Evolutionary conservation across 2,329 filamentous ascomycete species (phyloP).

Genomic region (Pseudocercospora macadamiae): DNA sequence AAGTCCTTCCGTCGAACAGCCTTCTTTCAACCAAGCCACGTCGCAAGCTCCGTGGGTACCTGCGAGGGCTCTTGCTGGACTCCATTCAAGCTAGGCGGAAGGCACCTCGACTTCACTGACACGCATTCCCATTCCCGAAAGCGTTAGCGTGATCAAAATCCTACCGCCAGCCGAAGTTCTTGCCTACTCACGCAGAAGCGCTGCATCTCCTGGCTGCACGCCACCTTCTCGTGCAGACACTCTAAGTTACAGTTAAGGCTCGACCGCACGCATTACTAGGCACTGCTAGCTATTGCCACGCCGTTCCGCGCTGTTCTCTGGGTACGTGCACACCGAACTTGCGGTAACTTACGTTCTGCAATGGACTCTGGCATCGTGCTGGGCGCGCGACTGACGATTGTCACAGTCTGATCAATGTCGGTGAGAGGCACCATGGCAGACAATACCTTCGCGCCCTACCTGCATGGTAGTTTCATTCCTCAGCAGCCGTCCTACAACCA

Average conservation of each 20-base stretch:
- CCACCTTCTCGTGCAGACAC: neutral
- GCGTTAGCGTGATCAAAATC: neutral
- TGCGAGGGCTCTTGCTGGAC: too few relatives aligned
- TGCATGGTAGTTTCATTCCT: neutral
- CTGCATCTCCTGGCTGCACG: constrained; percentile 8
- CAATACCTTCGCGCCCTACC: neutral
- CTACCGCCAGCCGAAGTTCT: neutral
- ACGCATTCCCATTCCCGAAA: neutral
- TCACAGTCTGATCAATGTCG: constrained; percentile 11
- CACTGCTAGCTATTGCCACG: too few relatives aligned
- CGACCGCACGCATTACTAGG: neutral
- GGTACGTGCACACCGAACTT: constrained; percentile 29
- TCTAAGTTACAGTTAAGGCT: neutral
- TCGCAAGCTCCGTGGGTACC: too few relatives aligned
- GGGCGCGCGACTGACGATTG: constrained; percentile 4
- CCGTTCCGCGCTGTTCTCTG: constrained; percentile 6
- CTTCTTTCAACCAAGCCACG: too few relatives aligned
- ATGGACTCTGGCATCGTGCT: constrained; percentile 1
- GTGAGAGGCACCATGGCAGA: constrained; percentile 12
- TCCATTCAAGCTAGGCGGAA: neutral
- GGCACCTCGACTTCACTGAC: neutral
- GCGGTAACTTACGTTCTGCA: constrained; percentile 14
- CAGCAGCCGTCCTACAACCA: neutral
- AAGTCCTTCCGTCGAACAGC: too few relatives aligned
- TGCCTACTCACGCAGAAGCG: neutral